Conservation (phyloP, 176 grass and related monocot genomes). For the Cenchrus americanus region DNA sequence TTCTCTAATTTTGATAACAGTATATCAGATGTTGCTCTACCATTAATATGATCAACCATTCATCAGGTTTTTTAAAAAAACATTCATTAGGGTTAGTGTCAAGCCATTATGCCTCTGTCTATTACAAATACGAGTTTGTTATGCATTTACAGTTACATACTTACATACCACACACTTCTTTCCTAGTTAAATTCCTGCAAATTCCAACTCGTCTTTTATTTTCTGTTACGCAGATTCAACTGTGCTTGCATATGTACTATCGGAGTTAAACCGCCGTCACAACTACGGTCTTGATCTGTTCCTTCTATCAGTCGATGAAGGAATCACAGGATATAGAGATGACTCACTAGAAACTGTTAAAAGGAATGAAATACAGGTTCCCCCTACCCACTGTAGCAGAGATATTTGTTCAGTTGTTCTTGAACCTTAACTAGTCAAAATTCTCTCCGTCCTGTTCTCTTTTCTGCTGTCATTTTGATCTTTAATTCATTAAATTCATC, state of each 20-base stretch:
- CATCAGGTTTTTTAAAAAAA: too few relatives aligned
- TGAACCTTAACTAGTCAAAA: constrained; percentile 1
- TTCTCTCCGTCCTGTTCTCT: too few relatives aligned
- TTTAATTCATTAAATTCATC: neutral
- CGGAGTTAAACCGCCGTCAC: constrained; percentile 71
- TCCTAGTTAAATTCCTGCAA: constrained; percentile 31
- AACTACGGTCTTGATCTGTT: constrained; percentile 93
- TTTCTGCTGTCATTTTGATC: neutral
- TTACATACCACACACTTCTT: constrained; percentile 17
- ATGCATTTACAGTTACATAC: neutral
- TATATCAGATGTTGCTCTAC: neutral
- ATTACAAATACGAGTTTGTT: neutral
- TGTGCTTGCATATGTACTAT: constrained; percentile 89
- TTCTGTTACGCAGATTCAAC: constrained; percentile 84
- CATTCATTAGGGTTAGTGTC: neutral
- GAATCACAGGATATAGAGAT: constrained; percentile 95
- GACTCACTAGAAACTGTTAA: constrained; percentile 98
- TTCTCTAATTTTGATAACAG: neutral
- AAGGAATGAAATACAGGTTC: constrained; percentile 98
- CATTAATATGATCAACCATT: neutral
- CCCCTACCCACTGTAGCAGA: neutral
- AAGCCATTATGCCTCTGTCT: neutral
- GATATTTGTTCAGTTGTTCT: neutral
- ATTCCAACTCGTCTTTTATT: constrained; percentile 15
- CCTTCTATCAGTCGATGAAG: constrained; percentile 94